Conservation (phyloP, 108 stramenopile species). For the Skeletonema menzelii region DNA sequence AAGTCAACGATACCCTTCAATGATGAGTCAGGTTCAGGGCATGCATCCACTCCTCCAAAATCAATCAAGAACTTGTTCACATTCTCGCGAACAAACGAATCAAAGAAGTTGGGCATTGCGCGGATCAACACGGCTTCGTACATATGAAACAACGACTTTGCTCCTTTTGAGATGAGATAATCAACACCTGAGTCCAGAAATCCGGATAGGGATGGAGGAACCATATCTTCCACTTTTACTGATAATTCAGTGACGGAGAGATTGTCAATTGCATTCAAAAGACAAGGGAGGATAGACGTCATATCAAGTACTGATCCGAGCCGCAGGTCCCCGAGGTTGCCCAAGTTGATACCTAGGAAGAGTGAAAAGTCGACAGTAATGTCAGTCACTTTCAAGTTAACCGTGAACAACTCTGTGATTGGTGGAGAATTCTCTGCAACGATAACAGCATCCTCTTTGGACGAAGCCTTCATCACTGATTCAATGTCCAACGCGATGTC, state of each 20-base stretch:
- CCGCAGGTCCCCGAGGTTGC: slow-evolving; percentile 31
- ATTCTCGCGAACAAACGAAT: slow-evolving; percentile 5
- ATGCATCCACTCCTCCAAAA: not conserved
- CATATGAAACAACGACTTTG: slow-evolving; percentile 33
- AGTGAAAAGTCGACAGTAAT: slow-evolving; percentile 39
- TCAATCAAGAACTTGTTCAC: slow-evolving; percentile 20
- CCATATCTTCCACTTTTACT: slow-evolving; percentile 14
- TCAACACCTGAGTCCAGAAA: slow-evolving; percentile 24
- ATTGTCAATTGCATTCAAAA: slow-evolving; percentile 46
- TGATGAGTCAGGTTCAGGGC: slow-evolving; percentile 16
- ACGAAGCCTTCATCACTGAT: slow-evolving; percentile 25
- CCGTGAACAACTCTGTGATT: slow-evolving; percentile 32
- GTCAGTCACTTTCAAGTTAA: slow-evolving; percentile 35
- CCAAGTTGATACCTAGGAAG: slow-evolving; percentile 43
- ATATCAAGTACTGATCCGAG: slow-evolving; percentile 54
- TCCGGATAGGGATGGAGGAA: slow-evolving; percentile 9
- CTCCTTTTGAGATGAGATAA: slow-evolving; percentile 9
- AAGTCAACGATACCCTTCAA: slow-evolving; percentile 37
- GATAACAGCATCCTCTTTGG: slow-evolving; percentile 16
- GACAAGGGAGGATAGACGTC: slow-evolving; percentile 56
- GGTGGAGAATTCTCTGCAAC: slow-evolving; percentile 11
- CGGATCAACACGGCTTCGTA: slow-evolving; percentile 19
- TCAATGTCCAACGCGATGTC: slow-evolving; percentile 37
- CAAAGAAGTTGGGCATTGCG: slow-evolving; percentile 38
- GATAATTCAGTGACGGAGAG: slow-evolving; percentile 50